Percentiles rank a stretch among this genome's conserved stretches.
Conservation (phyloP, 2,329 filamentous ascomycete genomes). For the Talaromyces funiculosus region DNA sequence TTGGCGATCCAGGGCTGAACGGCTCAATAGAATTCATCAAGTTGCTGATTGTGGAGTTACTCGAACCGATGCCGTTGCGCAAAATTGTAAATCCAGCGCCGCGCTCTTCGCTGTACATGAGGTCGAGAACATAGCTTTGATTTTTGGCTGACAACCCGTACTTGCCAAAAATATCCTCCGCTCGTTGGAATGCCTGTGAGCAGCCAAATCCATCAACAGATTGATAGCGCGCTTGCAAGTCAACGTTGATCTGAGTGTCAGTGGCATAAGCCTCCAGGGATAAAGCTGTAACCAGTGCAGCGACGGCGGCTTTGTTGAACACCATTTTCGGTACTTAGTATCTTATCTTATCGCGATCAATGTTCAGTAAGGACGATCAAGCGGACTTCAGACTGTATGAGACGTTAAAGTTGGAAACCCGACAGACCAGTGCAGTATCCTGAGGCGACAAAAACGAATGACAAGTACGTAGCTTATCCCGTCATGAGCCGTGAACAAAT, state of each 20-base stretch:
- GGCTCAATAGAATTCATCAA: slow-evolving; percentile 38
- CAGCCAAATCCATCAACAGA: slow-evolving; percentile 47
- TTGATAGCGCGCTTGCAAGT: slow-evolving; percentile 22
- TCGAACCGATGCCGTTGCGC: slow-evolving; percentile 45
- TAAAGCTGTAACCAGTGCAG: neutral
- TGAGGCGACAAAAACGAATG: neutral
- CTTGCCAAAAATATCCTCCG: slow-evolving; percentile 35
- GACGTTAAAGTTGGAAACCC: neutral
- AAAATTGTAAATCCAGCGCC: slow-evolving; percentile 49
- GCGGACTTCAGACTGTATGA: no score
- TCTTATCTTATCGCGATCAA: neutral
- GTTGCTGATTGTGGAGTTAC: slow-evolving; percentile 17
- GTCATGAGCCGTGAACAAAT: neutral
- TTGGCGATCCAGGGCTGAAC: slow-evolving; percentile 40
- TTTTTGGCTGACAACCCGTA: neutral
- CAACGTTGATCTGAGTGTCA: slow-evolving; percentile 18
- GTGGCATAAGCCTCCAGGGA: neutral
- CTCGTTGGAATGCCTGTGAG: slow-evolving; percentile 46
- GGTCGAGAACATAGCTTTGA: slow-evolving; percentile 39
- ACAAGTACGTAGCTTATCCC: neutral
- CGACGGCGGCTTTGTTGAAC: neutral
- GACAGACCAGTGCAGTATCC: neutral
- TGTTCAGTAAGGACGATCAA: no score
- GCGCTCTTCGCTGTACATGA: slow-evolving; percentile 41
- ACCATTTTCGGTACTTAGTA: neutral